These are phyloP conservation scores for Penicillium parvum DNA, from an alignment of 495 filamentous ascomycete species.

Conservation along the genomic window DNA sequence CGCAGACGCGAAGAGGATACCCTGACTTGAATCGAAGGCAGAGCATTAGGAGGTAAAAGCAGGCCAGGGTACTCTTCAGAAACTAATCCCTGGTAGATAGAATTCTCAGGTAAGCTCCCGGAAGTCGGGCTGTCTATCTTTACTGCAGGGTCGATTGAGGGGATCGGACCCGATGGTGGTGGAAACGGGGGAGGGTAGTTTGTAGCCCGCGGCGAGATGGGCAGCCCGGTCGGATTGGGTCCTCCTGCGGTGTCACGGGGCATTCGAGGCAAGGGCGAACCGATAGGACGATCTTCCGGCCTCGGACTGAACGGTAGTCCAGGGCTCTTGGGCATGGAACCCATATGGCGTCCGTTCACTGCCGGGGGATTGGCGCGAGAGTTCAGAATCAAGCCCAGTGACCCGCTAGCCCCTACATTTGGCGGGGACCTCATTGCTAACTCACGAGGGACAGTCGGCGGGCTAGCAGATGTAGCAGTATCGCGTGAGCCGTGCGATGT, in stretches of 20 bases:
- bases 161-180: constrained; percentile 29
- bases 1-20: constrained; percentile 92
- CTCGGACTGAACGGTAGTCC: constrained; percentile 86
- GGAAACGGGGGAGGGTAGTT: constrained; percentile 63
- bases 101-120: constrained; percentile 13
- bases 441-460: constrained; percentile 22
- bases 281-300: constrained; percentile 68
- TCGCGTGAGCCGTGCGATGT: constrained; percentile 7
- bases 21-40: constrained; percentile 76
- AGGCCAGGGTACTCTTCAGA: constrained; percentile 81
- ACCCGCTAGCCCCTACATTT: constrained; percentile 24
- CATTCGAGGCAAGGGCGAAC: constrained; percentile 66
- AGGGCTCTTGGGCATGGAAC: constrained; percentile 69
- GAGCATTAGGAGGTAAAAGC: constrained; percentile 82
- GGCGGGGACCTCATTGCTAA: constrained; percentile 25
- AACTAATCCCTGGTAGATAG: constrained; percentile 63
- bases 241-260: constrained; percentile 61
- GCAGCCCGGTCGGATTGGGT: constrained; percentile 51
- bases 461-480: constrained; percentile 12
- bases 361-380: constrained; percentile 23
- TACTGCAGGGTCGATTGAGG: constrained; percentile 40
- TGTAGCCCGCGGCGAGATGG: constrained; percentile 68
- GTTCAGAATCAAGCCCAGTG: constrained; percentile 35
- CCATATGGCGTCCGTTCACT: constrained; percentile 27
- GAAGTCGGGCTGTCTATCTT: constrained; percentile 35